phyloP scores from a whole-genome alignment of 1,284 basidiomycete genomes.

The Rhodotorula sp. region DNA sequence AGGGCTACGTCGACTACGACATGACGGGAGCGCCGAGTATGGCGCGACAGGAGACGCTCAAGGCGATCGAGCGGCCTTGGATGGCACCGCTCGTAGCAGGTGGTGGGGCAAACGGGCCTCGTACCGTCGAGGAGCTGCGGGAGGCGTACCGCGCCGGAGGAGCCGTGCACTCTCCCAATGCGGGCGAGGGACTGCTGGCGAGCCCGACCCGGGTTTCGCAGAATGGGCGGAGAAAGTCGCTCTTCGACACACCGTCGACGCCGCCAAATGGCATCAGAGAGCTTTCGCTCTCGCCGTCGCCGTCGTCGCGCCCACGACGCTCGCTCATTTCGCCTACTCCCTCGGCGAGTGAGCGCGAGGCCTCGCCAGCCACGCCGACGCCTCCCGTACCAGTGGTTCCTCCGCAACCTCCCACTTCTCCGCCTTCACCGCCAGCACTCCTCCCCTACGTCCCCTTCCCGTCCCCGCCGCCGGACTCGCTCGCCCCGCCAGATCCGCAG shows the following conservation, averaged over 20 bases:
- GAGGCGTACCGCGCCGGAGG: neutral
- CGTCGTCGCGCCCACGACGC: neutral
- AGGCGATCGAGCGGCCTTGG: constrained; percentile 12
- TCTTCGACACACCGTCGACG: neutral
- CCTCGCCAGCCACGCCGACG: neutral
- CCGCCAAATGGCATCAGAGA: neutral
- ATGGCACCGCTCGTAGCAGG: neutral
- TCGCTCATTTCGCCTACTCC: neutral
- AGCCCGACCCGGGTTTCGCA: neutral
- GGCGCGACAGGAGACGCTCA: constrained; percentile 18
- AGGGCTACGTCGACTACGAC: neutral
- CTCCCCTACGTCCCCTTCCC: constrained; percentile 15
- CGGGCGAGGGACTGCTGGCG: neutral
- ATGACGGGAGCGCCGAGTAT: constrained; percentile 8
- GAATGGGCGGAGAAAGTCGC: neutral
- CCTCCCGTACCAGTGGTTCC: neutral
- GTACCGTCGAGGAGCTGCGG: constrained; percentile 11
- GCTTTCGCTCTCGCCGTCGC: neutral
- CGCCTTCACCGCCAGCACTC: neutral
- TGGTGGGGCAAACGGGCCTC: neutral
- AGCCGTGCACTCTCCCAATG: neutral
- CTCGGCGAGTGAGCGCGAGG: neutral
- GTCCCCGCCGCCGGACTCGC: neutral
- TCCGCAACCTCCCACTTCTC: neutral
- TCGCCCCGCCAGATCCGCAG: neutral